phyloP scores from a whole-genome alignment of 306 rosid species.

The Hippophae tibetana region DNA sequence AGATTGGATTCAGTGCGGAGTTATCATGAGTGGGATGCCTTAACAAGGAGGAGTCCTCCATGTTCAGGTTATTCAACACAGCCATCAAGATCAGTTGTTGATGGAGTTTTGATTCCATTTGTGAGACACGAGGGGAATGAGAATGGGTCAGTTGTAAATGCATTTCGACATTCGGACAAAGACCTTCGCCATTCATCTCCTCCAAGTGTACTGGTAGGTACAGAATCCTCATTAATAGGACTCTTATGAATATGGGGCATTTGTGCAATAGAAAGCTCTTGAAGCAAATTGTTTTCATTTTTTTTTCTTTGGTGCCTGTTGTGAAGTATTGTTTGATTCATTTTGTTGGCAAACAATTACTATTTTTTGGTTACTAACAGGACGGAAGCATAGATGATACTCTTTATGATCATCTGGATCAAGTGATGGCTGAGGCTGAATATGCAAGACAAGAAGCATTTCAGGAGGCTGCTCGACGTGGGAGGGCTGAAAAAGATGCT shows the following conservation, averaged over 20 bases:
- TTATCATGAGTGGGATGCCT: slow-evolving; percentile 18
- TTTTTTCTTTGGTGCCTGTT: background rate
- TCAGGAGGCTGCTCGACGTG: slow-evolving; percentile 45
- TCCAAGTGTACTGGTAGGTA: slow-evolving; percentile 48
- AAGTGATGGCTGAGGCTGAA: slow-evolving; percentile 55
- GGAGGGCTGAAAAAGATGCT: slow-evolving; percentile 68
- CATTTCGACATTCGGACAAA: slow-evolving; percentile 16
- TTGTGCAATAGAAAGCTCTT: slow-evolving; percentile 11
- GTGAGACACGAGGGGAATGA: slow-evolving; percentile 25
- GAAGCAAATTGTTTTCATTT: background rate
- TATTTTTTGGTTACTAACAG: slow-evolving; percentile 36
- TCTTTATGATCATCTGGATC: slow-evolving; percentile 54
- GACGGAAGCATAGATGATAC: slow-evolving; percentile 43
- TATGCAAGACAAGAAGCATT: slow-evolving; percentile 47
- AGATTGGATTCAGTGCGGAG: slow-evolving; percentile 9
- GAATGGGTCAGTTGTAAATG: slow-evolving; percentile 22
- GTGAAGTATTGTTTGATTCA: background rate
- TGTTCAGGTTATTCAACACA: slow-evolving; percentile 25
- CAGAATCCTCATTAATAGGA: slow-evolving; percentile 3
- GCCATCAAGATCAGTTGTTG: slow-evolving; percentile 24
- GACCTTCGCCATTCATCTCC: slow-evolving; percentile 40
- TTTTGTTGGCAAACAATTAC: background rate
- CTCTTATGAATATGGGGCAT: background rate
- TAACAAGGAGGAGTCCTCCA: slow-evolving; percentile 29
- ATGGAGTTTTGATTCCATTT: slow-evolving; percentile 23